These are phyloP conservation scores for Candida mattraensis DNA, from an alignment of 805 yeast genomes.

Conservation along the genomic window DNA sequence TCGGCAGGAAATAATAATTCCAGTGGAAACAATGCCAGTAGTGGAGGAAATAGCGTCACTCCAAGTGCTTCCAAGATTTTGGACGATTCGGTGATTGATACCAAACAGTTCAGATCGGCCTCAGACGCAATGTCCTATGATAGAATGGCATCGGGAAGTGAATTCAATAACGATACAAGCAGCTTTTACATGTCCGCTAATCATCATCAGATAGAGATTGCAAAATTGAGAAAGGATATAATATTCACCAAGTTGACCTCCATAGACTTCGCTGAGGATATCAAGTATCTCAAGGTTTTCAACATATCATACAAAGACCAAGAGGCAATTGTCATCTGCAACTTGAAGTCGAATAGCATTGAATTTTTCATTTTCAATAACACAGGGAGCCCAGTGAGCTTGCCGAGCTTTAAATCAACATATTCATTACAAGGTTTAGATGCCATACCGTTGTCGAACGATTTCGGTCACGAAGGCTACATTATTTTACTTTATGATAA, in stretches of 20 bases:
- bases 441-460: conserved; percentile 38
- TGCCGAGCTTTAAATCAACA: conserved; percentile 24
- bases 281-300: conserved; percentile 34
- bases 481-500: conserved; percentile 41
- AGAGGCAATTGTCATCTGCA: conserved; percentile 62
- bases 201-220: conserved; percentile 29
- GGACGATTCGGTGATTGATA: conserved; percentile 31
- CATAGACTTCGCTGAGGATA: conserved; percentile 34
- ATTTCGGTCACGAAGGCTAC: conserved; percentile 41
- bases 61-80: conserved; percentile 43
- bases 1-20: conserved; percentile 10
- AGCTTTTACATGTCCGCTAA: conserved; percentile 21
- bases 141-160: conserved; percentile 45
- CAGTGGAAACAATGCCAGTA: conserved; percentile 21
- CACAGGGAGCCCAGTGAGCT: conserved; percentile 29
- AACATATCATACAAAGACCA: conserved; percentile 48
- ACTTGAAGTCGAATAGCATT: conserved; percentile 41
- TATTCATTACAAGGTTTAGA: conserved; percentile 33
- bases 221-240: conserved; percentile 58
- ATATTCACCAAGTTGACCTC: conserved; percentile 63
- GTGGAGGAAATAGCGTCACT: conserved; percentile 30
- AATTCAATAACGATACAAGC: conserved; percentile 29
- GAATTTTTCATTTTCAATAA: conserved; percentile 51
- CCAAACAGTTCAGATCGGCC: conserved; percentile 35
- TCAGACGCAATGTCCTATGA: conserved; percentile 43